Evolutionary conservation across 2,329 filamentous ascomycete species (phyloP).

Genomic region (Xylaria sp.): DNA sequence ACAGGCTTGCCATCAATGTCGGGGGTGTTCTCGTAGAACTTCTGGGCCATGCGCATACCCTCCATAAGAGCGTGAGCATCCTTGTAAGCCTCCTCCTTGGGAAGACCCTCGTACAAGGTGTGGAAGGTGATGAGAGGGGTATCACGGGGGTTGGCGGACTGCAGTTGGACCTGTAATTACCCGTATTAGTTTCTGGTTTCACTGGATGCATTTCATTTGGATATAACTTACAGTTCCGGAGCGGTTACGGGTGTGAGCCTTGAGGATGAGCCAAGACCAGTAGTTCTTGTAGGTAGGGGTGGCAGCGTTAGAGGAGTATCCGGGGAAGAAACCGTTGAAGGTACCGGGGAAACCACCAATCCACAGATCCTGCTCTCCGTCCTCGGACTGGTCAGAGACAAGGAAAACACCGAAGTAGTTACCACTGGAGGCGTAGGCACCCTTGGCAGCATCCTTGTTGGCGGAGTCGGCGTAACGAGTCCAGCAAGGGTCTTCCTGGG

Average conservation of each 20-base stretch:
- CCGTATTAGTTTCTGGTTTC: neutral
- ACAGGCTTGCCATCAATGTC: slow-evolving; percentile 51
- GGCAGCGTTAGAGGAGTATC: slow-evolving; percentile 48
- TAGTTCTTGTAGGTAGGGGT: slow-evolving; percentile 53
- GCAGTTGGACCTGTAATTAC: slow-evolving; percentile 52
- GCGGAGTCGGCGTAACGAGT: slow-evolving; percentile 36
- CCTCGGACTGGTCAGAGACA: slow-evolving; percentile 38
- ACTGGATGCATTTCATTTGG: too few species aligned
- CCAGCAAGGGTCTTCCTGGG: slow-evolving; percentile 49
- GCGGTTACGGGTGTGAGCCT: slow-evolving; percentile 66
- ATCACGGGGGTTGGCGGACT: slow-evolving; percentile 70
- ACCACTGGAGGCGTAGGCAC: slow-evolving; percentile 50
- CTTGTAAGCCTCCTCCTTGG: slow-evolving; percentile 55
- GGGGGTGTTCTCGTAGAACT: slow-evolving; percentile 54
- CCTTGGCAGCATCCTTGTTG: slow-evolving; percentile 38
- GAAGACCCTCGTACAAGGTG: slow-evolving; percentile 62
- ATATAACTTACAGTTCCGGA: slow-evolving; percentile 63
- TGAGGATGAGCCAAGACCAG: slow-evolving; percentile 59
- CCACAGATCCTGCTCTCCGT: slow-evolving; percentile 49
- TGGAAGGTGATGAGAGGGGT: slow-evolving; percentile 70
- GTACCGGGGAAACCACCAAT: slow-evolving; percentile 52
- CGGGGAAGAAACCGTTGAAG: slow-evolving; percentile 54
- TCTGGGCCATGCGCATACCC: slow-evolving; percentile 61
- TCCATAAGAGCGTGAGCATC: slow-evolving; percentile 65
- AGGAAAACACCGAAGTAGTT: slow-evolving; percentile 47